Evolutionary conservation across 2,329 filamentous ascomycete genomes (phyloP).

Genomic region (Pleoardoris graminearum): DNA sequence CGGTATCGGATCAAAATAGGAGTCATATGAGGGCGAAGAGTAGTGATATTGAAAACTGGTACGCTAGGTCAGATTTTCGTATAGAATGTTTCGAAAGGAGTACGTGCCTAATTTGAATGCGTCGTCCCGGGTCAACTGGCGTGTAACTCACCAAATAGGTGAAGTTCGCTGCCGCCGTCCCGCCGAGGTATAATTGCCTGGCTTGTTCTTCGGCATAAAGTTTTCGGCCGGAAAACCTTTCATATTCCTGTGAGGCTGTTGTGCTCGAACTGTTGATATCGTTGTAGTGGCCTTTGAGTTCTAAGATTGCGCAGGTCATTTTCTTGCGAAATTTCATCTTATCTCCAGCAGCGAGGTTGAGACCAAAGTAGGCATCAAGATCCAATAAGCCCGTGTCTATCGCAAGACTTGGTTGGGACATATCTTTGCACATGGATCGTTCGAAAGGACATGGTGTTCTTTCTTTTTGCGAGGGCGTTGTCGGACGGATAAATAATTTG

Average conservation of each 20-base stretch:
- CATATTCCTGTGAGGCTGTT: neutral
- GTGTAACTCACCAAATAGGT: neutral
- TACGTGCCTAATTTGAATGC: neutral
- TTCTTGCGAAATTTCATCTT: slow-evolving; percentile 3
- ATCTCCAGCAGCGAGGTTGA: slow-evolving; percentile 9
- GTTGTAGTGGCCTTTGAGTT: neutral
- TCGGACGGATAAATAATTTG: slow-evolving; percentile 6
- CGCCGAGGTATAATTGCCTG: neutral
- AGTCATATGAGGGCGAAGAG: neutral
- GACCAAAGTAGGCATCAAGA: slow-evolving; percentile 11
- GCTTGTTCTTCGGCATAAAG: neutral
- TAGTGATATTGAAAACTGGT: neutral
- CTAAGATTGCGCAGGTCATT: slow-evolving; percentile 12
- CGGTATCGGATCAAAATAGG: neutral
- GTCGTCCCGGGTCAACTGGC: neutral
- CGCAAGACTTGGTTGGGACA: neutral
- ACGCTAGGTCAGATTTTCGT: neutral
- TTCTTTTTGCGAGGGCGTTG: neutral
- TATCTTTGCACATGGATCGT: slow-evolving; percentile 5
- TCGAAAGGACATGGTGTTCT: slow-evolving; percentile 19
- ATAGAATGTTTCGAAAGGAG: neutral
- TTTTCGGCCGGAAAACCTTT: neutral
- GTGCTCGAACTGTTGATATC: neutral
- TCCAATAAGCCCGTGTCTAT: slow-evolving; percentile 19
- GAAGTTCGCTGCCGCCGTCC: neutral